Percentiles rank a stretch among this genome's conserved stretches.
phyloP scores from a whole-genome alignment of 371 early-diverging fungal species.

The Fennellomyces sp. region DNA sequence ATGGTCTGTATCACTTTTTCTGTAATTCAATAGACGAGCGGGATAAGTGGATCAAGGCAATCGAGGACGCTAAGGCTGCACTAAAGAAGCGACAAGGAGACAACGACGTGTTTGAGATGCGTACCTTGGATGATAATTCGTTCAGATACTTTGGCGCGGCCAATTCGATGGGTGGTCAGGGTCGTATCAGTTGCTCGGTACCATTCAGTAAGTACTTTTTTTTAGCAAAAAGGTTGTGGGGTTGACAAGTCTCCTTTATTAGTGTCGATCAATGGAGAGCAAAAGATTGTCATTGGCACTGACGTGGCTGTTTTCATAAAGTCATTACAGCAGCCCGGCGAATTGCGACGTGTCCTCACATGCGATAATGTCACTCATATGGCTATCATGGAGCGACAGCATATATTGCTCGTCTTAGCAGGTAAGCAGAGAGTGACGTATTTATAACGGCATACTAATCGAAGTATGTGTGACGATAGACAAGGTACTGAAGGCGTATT shows the following conservation, averaged over 20 bases:
- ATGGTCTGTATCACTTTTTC: constrained; percentile 39
- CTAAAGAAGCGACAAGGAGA: constrained; percentile 47
- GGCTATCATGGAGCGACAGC: constrained; percentile 49
- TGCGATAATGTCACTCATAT: constrained; percentile 48
- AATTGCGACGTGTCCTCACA: constrained; percentile 34
- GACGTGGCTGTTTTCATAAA: constrained; percentile 79
- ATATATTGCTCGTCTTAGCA: constrained; percentile 49
- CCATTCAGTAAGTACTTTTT: constrained; percentile 51
- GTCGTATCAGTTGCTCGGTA: constrained; percentile 74
- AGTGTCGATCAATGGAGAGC: constrained; percentile 35
- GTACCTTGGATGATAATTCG: constrained; percentile 43
- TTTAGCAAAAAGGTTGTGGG: background rate
- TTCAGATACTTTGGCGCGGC: constrained; percentile 35
- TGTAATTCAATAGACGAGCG: constrained; percentile 75
- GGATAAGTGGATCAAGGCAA: constrained; percentile 81
- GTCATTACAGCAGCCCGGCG: constrained; percentile 23
- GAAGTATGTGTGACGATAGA: constrained; percentile 30
- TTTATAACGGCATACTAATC: background rate
- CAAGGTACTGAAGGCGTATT: constrained; percentile 67
- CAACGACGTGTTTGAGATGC: constrained; percentile 69
- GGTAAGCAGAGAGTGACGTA: constrained; percentile 17
- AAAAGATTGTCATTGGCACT: constrained; percentile 79
- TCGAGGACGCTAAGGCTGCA: constrained; percentile 74
- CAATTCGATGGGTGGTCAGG: constrained; percentile 23
- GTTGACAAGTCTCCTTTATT: background rate